Evolutionary conservation across 306 rosid species (phyloP).

Genomic region (Trifolium repens): DNA sequence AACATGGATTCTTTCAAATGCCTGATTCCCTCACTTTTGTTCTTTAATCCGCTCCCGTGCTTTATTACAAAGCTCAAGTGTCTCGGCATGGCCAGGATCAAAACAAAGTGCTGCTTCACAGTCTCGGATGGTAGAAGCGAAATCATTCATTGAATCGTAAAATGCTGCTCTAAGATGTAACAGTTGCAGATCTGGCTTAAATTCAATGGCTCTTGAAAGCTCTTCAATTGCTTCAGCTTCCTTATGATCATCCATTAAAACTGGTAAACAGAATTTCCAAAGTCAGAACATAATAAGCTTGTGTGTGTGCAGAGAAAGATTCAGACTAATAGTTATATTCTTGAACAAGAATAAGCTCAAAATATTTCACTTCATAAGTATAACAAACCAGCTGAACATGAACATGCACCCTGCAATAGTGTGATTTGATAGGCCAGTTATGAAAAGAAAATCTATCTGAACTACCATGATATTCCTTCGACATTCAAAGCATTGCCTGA

Average conservation of each 20-base stretch:
- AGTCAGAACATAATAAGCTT: slow-evolving; percentile 45
- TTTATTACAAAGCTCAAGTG: slow-evolving; percentile 64
- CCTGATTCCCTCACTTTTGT: slow-evolving; percentile 46
- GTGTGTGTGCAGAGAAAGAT: neutral
- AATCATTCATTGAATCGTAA: slow-evolving; percentile 71
- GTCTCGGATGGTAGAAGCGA: slow-evolving; percentile 62
- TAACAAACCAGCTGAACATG: too few relatives aligned
- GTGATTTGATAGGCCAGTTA: neutral
- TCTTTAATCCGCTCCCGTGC: slow-evolving; percentile 54
- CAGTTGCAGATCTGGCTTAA: slow-evolving; percentile 81
- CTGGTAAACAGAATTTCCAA: slow-evolving; percentile 54
- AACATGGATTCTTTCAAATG: slow-evolving; percentile 31
- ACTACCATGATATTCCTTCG: too few relatives aligned
- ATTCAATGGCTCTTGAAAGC: slow-evolving; percentile 72
- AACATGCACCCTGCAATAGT: neutral
- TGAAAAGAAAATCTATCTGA: too few relatives aligned
- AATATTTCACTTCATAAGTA: neutral
- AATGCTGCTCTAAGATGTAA: slow-evolving; percentile 94
- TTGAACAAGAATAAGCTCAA: neutral
- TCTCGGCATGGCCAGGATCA: slow-evolving; percentile 71
- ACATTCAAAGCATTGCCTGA: too few relatives aligned
- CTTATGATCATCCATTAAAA: slow-evolving; percentile 92
- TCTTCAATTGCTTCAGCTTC: slow-evolving; percentile 84
- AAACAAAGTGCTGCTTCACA: slow-evolving; percentile 90
- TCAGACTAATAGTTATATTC: neutral